Conservation (phyloP, 2,329 filamentous ascomycete genomes). For the Chrysoporthe cubensis region DNA sequence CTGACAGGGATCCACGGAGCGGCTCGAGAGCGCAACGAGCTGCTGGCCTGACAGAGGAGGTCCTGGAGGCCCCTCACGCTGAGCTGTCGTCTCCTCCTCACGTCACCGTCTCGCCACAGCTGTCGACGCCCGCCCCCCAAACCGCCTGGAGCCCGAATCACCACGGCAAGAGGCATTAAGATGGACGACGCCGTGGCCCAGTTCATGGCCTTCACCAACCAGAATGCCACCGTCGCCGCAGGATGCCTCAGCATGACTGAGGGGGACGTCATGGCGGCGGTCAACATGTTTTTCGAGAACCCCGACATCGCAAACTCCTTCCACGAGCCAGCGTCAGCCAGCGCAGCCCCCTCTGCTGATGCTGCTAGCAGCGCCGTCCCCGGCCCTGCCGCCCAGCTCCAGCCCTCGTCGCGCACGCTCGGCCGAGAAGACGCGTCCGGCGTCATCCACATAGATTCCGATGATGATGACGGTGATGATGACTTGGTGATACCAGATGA, state of each 20-base stretch:
- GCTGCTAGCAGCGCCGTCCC: slow-evolving; percentile 38
- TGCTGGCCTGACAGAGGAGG: not conserved
- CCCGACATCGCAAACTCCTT: slow-evolving; percentile 68
- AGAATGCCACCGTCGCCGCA: slow-evolving; percentile 72
- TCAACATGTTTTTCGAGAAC: slow-evolving; percentile 89
- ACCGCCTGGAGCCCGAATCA: not conserved
- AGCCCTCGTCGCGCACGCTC: slow-evolving; percentile 36
- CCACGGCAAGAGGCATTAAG: slow-evolving; percentile 30
- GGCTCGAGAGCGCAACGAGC: not conserved
- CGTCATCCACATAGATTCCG: slow-evolving; percentile 77
- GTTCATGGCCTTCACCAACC: slow-evolving; percentile 82
- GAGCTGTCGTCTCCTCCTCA: not conserved
- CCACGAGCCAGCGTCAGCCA: slow-evolving; percentile 25
- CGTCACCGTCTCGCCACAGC: not conserved
- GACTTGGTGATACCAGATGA: slow-evolving; percentile 45
- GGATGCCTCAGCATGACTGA: slow-evolving; percentile 87
- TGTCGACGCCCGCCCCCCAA: not conserved
- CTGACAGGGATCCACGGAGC: not conserved
- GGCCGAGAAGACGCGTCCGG: slow-evolving; percentile 58
- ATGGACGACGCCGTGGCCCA: slow-evolving; percentile 73
- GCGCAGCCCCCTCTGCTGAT: slow-evolving; percentile 35
- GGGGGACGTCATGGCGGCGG: slow-evolving; percentile 80
- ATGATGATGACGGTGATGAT: slow-evolving; percentile 64
- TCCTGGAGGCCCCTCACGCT: not conserved
- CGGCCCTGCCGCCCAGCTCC: slow-evolving; percentile 17